phyloP scores from a whole-genome alignment of 2,329 filamentous ascomycete genomes.

The Chaetoscypha palmicola region DNA sequence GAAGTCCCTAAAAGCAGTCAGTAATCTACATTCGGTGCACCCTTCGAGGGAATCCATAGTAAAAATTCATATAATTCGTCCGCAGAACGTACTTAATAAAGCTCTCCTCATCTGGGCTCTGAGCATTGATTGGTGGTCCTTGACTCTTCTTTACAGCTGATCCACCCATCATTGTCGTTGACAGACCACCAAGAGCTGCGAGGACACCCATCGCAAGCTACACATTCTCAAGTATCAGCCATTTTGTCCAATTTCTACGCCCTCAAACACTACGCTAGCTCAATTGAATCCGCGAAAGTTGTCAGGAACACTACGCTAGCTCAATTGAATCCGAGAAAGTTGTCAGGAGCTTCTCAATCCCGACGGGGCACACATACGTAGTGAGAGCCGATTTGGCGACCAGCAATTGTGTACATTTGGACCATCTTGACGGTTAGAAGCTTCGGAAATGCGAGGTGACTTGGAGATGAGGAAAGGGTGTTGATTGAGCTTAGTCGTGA shows the following conservation, averaged over 20 bases:
- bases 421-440: conserved; percentile 28
- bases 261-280: neutral
- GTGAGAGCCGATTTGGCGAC: conserved; percentile 32
- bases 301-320: neutral
- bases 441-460: conserved; percentile 6
- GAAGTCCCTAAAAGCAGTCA: conserved; percentile 22
- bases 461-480: conserved; percentile 8
- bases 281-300: conserved; percentile 15
- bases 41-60: no score
- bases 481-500: conserved; percentile 22
- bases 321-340: conserved; percentile 14
- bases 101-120: conserved; percentile 31
- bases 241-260: neutral
- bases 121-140: conserved; percentile 31
- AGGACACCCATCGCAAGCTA: conserved; percentile 30
- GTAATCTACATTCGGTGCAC: no score
- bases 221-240: conserved; percentile 15
- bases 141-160: conserved; percentile 24
- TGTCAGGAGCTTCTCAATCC: conserved; percentile 11
- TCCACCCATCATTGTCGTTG: conserved; percentile 20
- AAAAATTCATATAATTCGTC: no score
- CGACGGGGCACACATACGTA: conserved; percentile 22
- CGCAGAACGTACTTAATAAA: conserved; percentile 34
- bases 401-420: conserved; percentile 29
- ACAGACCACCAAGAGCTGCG: conserved; percentile 19